A percentile compares a stretch with the other conserved stretches of the same genome.
phyloP scores from a whole-genome alignment of 441 rosid species.

The Biscutella auriculata region DNA sequence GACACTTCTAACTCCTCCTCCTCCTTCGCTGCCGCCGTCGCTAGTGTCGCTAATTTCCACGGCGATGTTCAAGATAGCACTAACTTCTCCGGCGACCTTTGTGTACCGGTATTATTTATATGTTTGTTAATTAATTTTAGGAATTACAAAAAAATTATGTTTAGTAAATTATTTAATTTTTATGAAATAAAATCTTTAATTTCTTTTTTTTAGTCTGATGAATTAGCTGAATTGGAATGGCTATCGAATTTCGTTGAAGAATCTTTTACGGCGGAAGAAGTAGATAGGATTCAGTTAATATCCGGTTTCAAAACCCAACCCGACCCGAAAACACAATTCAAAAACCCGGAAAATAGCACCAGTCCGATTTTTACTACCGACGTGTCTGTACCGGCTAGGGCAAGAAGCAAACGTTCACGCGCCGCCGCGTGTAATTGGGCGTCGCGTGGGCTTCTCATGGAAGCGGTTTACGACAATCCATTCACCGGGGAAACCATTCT shows the following conservation, averaged over 20 bases:
- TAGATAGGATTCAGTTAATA: constrained; percentile 67
- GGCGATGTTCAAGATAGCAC: constrained; percentile 30
- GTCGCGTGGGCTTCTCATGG: constrained; percentile 60
- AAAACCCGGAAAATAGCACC: constrained; percentile 11
- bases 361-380: constrained; percentile 32
- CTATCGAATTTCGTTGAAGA: constrained; percentile 83
- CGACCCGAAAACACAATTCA: constrained; percentile 33
- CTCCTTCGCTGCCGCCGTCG: too few species aligned
- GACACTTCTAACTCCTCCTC: constrained; percentile 42
- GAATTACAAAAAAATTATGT: neutral
- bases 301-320: constrained; percentile 60
- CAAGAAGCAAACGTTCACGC: constrained; percentile 90
- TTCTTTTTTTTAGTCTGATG: constrained; percentile 45
- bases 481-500: constrained; percentile 33
- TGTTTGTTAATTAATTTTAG: neutral
- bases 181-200: neutral
- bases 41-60: neutral
- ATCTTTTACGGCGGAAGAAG: constrained; percentile 81
- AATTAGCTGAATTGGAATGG: constrained; percentile 91
- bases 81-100: constrained; percentile 65
- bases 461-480: constrained; percentile 20
- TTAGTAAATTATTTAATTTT: neutral
- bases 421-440: constrained; percentile 73
- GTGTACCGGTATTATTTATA: constrained; percentile 88
- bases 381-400: constrained; percentile 72